phyloP scores from a whole-genome alignment of 805 yeast species.

The Hanseniaspora valbyensis region DNA sequence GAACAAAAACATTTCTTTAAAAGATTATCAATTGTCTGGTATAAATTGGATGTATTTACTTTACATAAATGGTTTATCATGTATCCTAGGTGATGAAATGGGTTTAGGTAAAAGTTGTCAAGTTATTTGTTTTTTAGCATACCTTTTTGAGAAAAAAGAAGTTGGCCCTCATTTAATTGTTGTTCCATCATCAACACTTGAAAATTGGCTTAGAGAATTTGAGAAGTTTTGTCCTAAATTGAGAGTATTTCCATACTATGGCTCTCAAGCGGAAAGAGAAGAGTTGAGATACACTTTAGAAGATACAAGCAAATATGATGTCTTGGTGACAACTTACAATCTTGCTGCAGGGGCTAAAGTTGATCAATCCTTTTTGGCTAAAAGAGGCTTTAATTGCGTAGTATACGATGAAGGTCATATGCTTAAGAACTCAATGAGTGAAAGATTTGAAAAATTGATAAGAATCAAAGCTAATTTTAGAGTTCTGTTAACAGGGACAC shows the following conservation, averaged over 20 bases:
- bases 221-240: constrained; percentile 74
- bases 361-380: constrained; percentile 68
- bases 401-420: constrained; percentile 97
- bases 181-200: constrained; percentile 93
- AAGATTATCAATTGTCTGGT: constrained; percentile 93
- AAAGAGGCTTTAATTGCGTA: constrained; percentile 68
- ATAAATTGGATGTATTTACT: constrained; percentile 81
- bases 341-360: constrained; percentile 77
- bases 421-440: constrained; percentile 80
- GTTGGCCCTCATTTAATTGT: constrained; percentile 83
- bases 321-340: constrained; percentile 86
- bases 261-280: constrained; percentile 71
- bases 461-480: constrained; percentile 73
- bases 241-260: constrained; percentile 86
- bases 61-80: constrained; percentile 67
- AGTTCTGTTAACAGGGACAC: constrained; percentile 87
- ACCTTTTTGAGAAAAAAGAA: constrained; percentile 51
- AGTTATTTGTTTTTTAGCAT: constrained; percentile 83
- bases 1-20: constrained; percentile 53
- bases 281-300: constrained; percentile 63
- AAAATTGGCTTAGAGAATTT: constrained; percentile 95
- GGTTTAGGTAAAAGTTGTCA: constrained; percentile 96
- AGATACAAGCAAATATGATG: constrained; percentile 57
- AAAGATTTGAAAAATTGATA: constrained; percentile 81
- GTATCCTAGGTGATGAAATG: constrained; percentile 98